phyloP scores from a whole-genome alignment of 441 rosid species.

The Brassica hybrid region DNA sequence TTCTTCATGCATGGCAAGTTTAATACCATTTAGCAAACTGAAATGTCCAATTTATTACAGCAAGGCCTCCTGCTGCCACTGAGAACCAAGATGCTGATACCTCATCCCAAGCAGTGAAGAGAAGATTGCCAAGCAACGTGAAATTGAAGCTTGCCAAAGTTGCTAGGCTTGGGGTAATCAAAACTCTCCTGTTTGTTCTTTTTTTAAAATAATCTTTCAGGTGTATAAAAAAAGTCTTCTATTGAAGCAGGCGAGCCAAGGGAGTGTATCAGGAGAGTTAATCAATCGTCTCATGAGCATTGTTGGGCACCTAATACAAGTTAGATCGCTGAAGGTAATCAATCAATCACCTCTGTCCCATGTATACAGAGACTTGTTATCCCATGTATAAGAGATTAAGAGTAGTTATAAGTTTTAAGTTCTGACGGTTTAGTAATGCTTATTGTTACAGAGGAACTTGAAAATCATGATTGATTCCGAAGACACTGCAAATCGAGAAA shows the following conservation, averaged over 20 bases:
- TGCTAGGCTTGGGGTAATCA: constrained; percentile 87
- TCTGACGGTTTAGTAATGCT: constrained; percentile 22
- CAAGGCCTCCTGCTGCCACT: constrained; percentile 72
- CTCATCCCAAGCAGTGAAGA: constrained; percentile 77
- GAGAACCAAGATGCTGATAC: constrained; percentile 89
- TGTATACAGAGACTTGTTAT: background rate
- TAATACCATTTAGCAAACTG: constrained; percentile 20
- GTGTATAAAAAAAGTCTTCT: constrained; percentile 5
- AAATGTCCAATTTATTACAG: constrained; percentile 54
- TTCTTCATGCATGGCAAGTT: background rate
- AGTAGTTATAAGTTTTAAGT: constrained; percentile 12
- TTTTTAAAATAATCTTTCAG: background rate
- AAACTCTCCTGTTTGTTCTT: constrained; percentile 8
- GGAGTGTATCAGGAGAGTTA: constrained; percentile 79
- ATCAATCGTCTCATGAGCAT: constrained; percentile 86
- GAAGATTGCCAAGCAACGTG: constrained; percentile 90
- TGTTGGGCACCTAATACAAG: constrained; percentile 93
- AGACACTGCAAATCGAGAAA: constrained; percentile 80
- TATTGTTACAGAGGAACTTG: constrained; percentile 74
- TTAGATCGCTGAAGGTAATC: constrained; percentile 92
- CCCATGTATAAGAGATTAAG: background rate
- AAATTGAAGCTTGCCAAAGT: constrained; percentile 91
- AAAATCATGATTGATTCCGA: constrained; percentile 77
- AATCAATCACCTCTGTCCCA: constrained; percentile 28
- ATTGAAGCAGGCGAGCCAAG: constrained; percentile 76